Conservation (phyloP, 2,329 filamentous ascomycete genomes). For the Trichoderma afroharzianum region DNA sequence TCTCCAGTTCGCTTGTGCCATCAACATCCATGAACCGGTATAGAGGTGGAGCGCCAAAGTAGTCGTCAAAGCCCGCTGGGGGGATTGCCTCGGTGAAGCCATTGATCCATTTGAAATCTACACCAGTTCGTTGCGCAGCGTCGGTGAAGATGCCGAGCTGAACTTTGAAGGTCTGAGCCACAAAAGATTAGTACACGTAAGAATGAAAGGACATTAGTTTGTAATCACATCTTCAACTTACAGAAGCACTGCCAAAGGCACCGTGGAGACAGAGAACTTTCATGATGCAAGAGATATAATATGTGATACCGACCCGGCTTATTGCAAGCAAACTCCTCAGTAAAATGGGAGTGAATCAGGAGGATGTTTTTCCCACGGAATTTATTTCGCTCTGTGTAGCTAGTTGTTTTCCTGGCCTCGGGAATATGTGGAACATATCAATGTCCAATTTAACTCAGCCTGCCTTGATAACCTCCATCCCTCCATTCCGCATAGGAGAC, state of each 20-base stretch:
- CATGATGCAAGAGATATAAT: conserved; percentile 34
- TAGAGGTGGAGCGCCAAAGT: conserved; percentile 53
- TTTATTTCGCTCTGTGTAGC: neutral
- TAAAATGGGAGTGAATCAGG: neutral
- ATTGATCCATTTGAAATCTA: conserved; percentile 48
- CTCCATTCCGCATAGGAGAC: neutral
- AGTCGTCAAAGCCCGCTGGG: conserved; percentile 53
- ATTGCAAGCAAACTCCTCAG: neutral
- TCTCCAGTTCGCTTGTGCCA: conserved; percentile 40
- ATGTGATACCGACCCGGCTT: neutral
- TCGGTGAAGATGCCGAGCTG: conserved; percentile 41
- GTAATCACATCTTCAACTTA: neutral
- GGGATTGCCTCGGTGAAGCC: conserved; percentile 48
- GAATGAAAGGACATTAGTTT: neutral
- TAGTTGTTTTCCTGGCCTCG: neutral
- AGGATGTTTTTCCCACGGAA: neutral
- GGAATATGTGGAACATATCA: neutral
- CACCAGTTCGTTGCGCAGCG: conserved; percentile 19
- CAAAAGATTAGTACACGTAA: neutral
- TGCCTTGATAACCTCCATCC: neutral
- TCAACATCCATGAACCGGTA: conserved; percentile 52
- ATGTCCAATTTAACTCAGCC: neutral
- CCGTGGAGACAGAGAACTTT: conserved; percentile 56
- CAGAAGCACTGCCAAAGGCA: conserved; percentile 53
- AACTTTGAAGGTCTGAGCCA: conserved; percentile 50